phyloP scores from a whole-genome alignment of 169 alveolate species.

The Cryptosporidium sp. region DNA sequence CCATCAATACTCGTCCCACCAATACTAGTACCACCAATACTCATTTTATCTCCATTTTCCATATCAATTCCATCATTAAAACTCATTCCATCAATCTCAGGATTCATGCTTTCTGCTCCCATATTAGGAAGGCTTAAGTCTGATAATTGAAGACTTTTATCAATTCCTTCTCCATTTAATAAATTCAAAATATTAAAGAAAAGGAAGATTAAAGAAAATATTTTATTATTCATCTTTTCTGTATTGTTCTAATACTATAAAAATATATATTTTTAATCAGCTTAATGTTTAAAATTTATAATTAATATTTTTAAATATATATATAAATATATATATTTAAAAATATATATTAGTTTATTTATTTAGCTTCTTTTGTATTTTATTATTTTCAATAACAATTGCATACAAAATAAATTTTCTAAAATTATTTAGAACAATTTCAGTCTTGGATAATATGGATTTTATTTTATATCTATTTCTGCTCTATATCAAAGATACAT shows the following conservation, averaged over 20 bases:
- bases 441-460: not conserved
- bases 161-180: constrained; percentile 1
- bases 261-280: not conserved
- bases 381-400: no score
- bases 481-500: not conserved
- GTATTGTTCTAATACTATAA: not conserved
- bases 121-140: not conserved
- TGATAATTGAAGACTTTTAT: not conserved
- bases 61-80: not conserved
- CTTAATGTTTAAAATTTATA: not conserved
- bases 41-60: not conserved
- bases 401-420: no score
- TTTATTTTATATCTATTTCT: not conserved
- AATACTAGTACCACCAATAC: not conserved
- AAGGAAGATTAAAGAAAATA: not conserved
- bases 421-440: no score
- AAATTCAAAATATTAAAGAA: not conserved
- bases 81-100: not conserved
- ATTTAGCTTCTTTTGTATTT: no score
- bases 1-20: not conserved
- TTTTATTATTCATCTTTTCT: not conserved
- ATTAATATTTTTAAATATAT: no score
- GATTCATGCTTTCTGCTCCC: not conserved
- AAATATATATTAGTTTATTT: no score
- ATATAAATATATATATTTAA: no score